Evolutionary conservation across 331 rosid species (phyloP).

Genomic region (Acacia concinna): DNA sequence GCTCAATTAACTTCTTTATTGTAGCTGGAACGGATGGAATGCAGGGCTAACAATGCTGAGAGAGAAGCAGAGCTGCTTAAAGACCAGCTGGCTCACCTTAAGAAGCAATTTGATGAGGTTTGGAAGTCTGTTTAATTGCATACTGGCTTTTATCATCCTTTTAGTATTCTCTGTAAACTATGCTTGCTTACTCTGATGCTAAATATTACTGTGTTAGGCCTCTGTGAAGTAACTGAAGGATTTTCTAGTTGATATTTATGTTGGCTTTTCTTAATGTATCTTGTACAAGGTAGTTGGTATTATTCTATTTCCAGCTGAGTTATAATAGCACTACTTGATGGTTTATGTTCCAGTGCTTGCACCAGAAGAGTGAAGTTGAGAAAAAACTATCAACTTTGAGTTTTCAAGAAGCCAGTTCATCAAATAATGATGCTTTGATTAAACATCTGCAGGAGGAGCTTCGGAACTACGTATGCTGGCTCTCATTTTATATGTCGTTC

Average conservation of each 20-base stretch:
- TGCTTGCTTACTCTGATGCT: background rate
- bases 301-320: constrained; percentile 8
- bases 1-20: constrained; percentile 34
- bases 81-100: constrained; percentile 67
- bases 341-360: constrained; percentile 63
- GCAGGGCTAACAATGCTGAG: constrained; percentile 74
- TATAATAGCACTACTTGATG: constrained; percentile 11
- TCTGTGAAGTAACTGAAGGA: constrained; percentile 8
- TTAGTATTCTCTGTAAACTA: constrained; percentile 13
- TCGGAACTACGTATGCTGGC: constrained; percentile 67
- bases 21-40: constrained; percentile 80
- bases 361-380: constrained; percentile 75
- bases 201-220: constrained; percentile 23
- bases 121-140: constrained; percentile 30
- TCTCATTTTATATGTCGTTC: constrained; percentile 14
- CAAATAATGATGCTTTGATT: constrained; percentile 52
- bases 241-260: constrained; percentile 27
- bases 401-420: constrained; percentile 55
- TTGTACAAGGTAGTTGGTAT: background rate
- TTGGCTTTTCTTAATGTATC: constrained; percentile 25
- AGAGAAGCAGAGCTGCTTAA: constrained; percentile 65
- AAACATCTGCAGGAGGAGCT: constrained; percentile 91
- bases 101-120: constrained; percentile 75
- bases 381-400: constrained; percentile 63
- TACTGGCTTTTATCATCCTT: constrained; percentile 22